Base-by-base conservation (phyloP, 2,329 filamentous ascomycete genomes). In the Aspergillus sp. region DNA sequence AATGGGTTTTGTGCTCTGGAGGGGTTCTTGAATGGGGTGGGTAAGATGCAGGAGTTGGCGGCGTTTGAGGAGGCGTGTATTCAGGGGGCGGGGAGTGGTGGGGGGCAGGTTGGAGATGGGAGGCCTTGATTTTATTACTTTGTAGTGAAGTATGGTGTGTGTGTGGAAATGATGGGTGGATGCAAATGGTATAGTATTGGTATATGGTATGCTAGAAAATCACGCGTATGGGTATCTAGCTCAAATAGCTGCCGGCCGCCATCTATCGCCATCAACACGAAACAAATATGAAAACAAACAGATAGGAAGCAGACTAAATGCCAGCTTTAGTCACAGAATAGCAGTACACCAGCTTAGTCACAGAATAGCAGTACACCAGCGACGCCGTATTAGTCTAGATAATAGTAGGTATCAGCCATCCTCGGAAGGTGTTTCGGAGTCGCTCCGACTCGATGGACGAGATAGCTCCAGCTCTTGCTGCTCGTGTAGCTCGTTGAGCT, bases 361-460 rank as follows among this genome's bases (percentile, higher is more conserved):
- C 25, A 25, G 25, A 13, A 30, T 52, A 52, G 30, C 36, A 38
- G 30, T 23, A 47, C 43, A 47, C 19, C 17, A 47, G 2, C 9
- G 19, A 13, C 21, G 43, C 43, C 17, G 45, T 49, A 49, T 28
- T 23, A n/a, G 15, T 28, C 38, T 41, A 53, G 17, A 36, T 53
- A 25, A 13, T 39, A 53, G 28, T 43, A 25, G 19, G n/a, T 55
- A 45, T 21, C 36, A n/a, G 15, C 41, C 52, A 23, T 43, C 38
- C 21, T 54, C 52, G 1, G 52, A 55, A 4, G 39, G 17, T 7
- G 38, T 5, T 4, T 30, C 52, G 5, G 38, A 55, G 23, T 47
- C 39, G 19, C 49, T 50, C 38, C 74, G 70, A 57, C 76, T 78
- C 23, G 78, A 64, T 7, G 78, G 69, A 2, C 68, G 74, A 23